Percentiles rank a stretch among this genome's conserved stretches.
Conservation (phyloP, 2,329 filamentous ascomycete genomes). For the Dactylellina cionopaga region DNA sequence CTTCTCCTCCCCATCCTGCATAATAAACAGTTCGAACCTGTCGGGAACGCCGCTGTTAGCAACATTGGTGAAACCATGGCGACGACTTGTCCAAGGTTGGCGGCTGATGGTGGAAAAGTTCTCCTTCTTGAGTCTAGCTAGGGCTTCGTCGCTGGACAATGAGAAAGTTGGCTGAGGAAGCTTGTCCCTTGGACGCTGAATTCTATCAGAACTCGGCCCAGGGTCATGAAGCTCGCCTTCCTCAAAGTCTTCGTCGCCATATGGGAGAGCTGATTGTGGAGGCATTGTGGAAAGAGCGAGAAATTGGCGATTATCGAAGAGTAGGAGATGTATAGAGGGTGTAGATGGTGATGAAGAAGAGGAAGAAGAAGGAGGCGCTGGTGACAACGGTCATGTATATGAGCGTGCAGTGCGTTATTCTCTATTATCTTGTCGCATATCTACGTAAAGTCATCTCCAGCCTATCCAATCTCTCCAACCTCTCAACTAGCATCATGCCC, state of each 20-base stretch:
- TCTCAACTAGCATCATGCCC: too few relatives aligned
- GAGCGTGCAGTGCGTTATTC: too few relatives aligned
- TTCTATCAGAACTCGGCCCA: too few relatives aligned
- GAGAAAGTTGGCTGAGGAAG: background rate
- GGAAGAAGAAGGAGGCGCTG: too few relatives aligned
- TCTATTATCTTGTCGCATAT: too few relatives aligned
- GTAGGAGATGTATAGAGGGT: too few relatives aligned
- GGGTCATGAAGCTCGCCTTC: background rate
- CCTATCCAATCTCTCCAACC: background rate
- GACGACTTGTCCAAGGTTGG: slow-evolving; percentile 45
- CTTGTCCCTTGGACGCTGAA: background rate
- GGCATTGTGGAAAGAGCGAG: background rate
- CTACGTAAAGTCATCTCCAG: background rate
- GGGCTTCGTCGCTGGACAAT: background rate
- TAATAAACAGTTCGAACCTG: slow-evolving; percentile 53
- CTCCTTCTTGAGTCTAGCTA: slow-evolving; percentile 1
- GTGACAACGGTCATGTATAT: too few relatives aligned
- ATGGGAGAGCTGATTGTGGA: background rate
- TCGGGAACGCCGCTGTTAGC: slow-evolving; percentile 40
- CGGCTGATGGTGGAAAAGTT: slow-evolving; percentile 32
- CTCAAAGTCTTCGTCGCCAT: background rate
- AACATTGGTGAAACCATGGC: slow-evolving; percentile 32
- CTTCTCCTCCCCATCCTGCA: slow-evolving; percentile 55
- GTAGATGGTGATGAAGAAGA: too few relatives aligned
- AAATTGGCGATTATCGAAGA: too few relatives aligned